Conservation (phyloP, 2,329 filamentous ascomycete species). For the Ceratocystis variospora region DNA sequence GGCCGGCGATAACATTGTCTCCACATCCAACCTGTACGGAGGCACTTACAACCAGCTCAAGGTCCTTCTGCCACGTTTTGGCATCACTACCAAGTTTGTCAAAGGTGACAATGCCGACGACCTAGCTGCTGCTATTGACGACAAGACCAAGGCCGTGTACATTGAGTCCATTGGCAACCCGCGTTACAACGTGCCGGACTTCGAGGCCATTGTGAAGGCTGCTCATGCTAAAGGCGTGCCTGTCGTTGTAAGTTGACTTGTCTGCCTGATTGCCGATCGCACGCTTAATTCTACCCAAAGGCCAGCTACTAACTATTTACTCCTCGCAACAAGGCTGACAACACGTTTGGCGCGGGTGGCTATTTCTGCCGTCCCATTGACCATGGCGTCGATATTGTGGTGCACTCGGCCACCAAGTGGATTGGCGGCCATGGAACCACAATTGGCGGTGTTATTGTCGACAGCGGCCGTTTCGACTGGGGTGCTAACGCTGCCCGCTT, state of each 20-base stretch:
- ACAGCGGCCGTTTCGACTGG: slow-evolving; percentile 91
- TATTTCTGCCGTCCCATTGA: slow-evolving; percentile 79
- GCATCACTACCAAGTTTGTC: slow-evolving; percentile 79
- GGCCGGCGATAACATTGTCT: slow-evolving; percentile 82
- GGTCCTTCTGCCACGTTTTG: slow-evolving; percentile 73
- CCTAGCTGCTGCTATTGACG: slow-evolving; percentile 71
- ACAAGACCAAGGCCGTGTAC: slow-evolving; percentile 85
- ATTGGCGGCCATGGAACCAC: slow-evolving; percentile 93
- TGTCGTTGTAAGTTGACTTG: slow-evolving; percentile 38
- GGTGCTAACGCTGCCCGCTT: slow-evolving; percentile 70
- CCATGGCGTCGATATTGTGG: slow-evolving; percentile 83
- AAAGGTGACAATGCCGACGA: slow-evolving; percentile 66
- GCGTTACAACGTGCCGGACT: slow-evolving; percentile 81
- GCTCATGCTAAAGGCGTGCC: slow-evolving; percentile 57
- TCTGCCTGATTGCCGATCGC: background rate
- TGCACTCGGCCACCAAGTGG: slow-evolving; percentile 94
- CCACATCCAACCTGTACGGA: slow-evolving; percentile 81
- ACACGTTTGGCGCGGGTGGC: slow-evolving; percentile 88
- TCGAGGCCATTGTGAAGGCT: slow-evolving; percentile 71
- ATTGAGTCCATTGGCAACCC: slow-evolving; percentile 91
- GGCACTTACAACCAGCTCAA: slow-evolving; percentile 98
- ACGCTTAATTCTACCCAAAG: background rate
- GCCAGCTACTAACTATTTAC: background rate
- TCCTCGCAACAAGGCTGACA: slow-evolving; percentile 51
- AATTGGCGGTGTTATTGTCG: slow-evolving; percentile 72